phyloP scores from a whole-genome alignment of 306 rosid species.

The Medicago lupulina region DNA sequence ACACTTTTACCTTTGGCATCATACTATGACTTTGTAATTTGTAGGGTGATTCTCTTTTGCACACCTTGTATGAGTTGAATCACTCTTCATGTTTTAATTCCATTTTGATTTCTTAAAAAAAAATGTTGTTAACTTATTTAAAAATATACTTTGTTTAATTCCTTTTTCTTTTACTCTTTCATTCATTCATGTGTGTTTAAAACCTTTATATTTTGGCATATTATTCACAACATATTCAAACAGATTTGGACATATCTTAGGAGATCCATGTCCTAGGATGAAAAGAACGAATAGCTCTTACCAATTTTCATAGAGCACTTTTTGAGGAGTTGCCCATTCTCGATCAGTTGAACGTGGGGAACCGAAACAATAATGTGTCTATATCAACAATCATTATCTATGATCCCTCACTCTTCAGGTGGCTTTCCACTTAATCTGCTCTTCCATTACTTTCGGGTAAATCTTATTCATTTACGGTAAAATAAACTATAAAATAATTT shows the following conservation, averaged over 20 bases:
- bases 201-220: too few relatives aligned
- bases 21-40: too few relatives aligned
- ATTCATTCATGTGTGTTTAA: too few relatives aligned
- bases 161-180: too few relatives aligned
- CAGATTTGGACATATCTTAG: not conserved
- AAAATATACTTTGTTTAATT: too few relatives aligned
- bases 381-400: conserved; percentile 56
- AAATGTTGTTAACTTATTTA: too few relatives aligned
- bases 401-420: conserved; percentile 30
- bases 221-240: too few relatives aligned
- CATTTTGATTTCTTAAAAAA: too few relatives aligned
- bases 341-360: conserved; percentile 67
- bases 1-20: too few relatives aligned
- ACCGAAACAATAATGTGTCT: conserved; percentile 72
- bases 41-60: too few relatives aligned
- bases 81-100: too few relatives aligned
- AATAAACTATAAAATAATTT: not conserved
- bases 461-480: not conserved
- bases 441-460: conserved; percentile 35
- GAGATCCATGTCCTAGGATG: not conserved
- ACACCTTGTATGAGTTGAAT: too few relatives aligned
- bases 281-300: not conserved
- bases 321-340: conserved; percentile 45
- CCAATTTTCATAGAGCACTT: conserved; percentile 27
- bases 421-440: conserved; percentile 37